Conservation (phyloP, 345 rosid species). For the Euphorbia lathyris region DNA sequence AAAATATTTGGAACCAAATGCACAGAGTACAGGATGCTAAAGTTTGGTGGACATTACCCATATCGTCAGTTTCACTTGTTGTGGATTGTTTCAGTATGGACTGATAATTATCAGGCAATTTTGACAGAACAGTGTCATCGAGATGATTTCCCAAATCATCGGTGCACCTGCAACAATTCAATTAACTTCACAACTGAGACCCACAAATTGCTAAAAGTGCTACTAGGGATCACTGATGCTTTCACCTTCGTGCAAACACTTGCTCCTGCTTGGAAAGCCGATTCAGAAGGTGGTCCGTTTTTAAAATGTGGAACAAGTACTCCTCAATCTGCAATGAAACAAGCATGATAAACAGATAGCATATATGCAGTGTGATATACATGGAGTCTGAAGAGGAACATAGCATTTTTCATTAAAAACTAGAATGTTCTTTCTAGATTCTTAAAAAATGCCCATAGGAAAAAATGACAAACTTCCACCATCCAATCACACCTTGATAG, state of each 20-base stretch:
- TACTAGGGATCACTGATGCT: not conserved
- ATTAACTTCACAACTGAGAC: not conserved
- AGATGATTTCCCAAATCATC: slow-evolving; percentile 16
- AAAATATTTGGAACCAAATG: not conserved
- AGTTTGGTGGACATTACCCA: slow-evolving; percentile 47
- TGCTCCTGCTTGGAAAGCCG: slow-evolving; percentile 66
- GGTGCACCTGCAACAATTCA: slow-evolving; percentile 41
- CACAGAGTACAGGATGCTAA: not conserved
- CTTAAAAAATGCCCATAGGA: not conserved
- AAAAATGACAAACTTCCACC: not conserved
- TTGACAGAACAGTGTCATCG: slow-evolving; percentile 53
- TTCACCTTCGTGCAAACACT: slow-evolving; percentile 58
- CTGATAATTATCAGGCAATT: slow-evolving; percentile 75
- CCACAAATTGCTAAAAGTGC: not conserved
- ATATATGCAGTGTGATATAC: not conserved
- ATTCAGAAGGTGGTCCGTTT: slow-evolving; percentile 43
- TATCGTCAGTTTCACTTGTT: slow-evolving; percentile 76
- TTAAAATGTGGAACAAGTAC: slow-evolving; percentile 58
- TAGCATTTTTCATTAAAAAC: not conserved
- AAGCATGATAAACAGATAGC: not conserved
- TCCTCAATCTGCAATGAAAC: slow-evolving; percentile 64
- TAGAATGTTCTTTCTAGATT: not conserved
- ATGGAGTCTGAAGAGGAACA: not conserved
- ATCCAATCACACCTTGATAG: not conserved
- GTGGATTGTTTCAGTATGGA: slow-evolving; percentile 69